Evolutionary conservation across 2,329 filamentous ascomycete genomes (phyloP).

Genomic region (Fulvia fulva): DNA sequence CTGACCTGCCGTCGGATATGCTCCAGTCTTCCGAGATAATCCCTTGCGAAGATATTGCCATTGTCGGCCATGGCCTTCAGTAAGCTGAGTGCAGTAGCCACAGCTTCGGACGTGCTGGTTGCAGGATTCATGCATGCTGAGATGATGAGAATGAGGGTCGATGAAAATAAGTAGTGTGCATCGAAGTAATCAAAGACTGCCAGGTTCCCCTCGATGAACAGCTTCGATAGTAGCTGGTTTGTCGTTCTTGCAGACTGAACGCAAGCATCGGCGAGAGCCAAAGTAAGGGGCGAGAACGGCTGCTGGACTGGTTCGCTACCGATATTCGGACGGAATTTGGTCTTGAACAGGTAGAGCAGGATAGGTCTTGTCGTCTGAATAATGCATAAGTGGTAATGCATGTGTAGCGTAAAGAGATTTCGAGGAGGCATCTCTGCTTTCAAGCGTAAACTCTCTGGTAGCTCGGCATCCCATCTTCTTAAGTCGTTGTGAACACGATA

Average conservation of each 20-base stretch:
- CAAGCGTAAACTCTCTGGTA: conserved; percentile 34
- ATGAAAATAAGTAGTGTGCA: conserved; percentile 48
- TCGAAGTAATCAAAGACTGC: conserved; percentile 48
- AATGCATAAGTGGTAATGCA: conserved; percentile 36
- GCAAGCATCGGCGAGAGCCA: conserved; percentile 39
- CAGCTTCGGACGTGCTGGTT: conserved; percentile 35
- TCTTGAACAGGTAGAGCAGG: conserved; percentile 33
- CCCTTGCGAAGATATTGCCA: conserved; percentile 43
- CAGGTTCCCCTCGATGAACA: conserved; percentile 47
- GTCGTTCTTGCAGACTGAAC: conserved; percentile 45
- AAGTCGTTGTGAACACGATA: conserved; percentile 37
- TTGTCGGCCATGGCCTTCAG: conserved; percentile 38
- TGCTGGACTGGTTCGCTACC: conserved; percentile 4
- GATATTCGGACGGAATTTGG: conserved; percentile 1
- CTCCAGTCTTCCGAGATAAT: conserved; percentile 43
- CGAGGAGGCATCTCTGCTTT: conserved; percentile 29
- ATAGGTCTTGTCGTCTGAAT: conserved; percentile 35
- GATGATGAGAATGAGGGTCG: conserved; percentile 44
- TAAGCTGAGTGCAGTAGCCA: conserved; percentile 40
- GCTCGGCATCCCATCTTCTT: conserved; percentile 36
- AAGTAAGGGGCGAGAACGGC: conserved; percentile 29
- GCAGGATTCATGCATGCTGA: conserved; percentile 37
- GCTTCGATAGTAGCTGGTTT: conserved; percentile 40
- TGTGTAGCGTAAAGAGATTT: conserved; percentile 36
- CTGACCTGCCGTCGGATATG: conserved; percentile 13